Evolutionary conservation across 2,329 filamentous ascomycete species (phyloP).

Genomic region (Beauveria rudraprayagi): DNA sequence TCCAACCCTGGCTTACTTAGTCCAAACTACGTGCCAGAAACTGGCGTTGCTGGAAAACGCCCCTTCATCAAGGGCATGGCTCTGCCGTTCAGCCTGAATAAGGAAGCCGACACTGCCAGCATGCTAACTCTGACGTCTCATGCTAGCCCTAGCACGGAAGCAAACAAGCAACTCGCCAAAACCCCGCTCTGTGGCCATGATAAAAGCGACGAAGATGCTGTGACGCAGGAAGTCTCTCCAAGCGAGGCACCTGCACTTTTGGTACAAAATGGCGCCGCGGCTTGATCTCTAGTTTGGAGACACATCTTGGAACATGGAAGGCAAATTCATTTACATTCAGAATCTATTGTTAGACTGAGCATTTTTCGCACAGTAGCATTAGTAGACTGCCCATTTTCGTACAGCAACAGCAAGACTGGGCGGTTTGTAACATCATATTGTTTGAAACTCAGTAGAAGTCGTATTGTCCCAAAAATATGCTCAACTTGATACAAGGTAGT

Average conservation of each 20-base stretch:
- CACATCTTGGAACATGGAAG: neutral
- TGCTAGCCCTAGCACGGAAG: slow-evolving; percentile 16
- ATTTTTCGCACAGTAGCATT: neutral
- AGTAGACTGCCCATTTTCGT: neutral
- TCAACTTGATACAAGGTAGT: slow-evolving; percentile 4
- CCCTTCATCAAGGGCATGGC: slow-evolving; percentile 62
- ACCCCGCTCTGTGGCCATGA: slow-evolving; percentile 17
- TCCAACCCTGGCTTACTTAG: slow-evolving; percentile 35
- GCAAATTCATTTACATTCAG: neutral
- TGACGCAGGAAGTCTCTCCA: neutral
- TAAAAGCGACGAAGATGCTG: slow-evolving; percentile 12
- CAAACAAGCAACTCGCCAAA: slow-evolving; percentile 4
- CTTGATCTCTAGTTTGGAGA: neutral
- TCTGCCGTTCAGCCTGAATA: slow-evolving; percentile 62
- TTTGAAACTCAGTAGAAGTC: neutral
- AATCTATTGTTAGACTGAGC: neutral
- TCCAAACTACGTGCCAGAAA: slow-evolving; percentile 33
- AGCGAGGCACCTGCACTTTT: neutral
- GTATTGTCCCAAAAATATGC: neutral
- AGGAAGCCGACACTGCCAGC: slow-evolving; percentile 58
- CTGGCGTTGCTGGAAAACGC: slow-evolving; percentile 51
- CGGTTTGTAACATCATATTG: neutral
- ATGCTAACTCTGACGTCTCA: slow-evolving; percentile 56
- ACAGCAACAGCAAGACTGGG: neutral
- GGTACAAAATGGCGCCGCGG: neutral